Percentiles rank a stretch among this genome's conserved stretches.
Conservation (phyloP, 805 yeast genomes). For the Kuraishia capsulata region DNA sequence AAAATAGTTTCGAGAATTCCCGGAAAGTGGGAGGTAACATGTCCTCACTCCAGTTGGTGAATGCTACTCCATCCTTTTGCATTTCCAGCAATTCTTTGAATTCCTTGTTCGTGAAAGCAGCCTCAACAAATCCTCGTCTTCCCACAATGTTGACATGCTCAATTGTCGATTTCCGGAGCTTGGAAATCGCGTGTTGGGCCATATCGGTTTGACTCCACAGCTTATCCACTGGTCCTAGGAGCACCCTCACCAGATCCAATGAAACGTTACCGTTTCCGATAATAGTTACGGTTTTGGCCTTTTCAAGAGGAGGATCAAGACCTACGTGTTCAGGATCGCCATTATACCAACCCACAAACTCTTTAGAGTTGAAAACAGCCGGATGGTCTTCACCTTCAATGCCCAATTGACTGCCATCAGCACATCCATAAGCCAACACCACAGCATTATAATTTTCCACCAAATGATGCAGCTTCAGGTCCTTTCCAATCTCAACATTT, state of each 20-base stretch:
- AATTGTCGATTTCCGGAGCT: constrained; percentile 46
- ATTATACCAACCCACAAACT: constrained; percentile 95
- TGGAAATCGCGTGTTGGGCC: constrained; percentile 44
- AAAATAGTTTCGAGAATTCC: constrained; percentile 20
- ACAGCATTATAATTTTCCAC: constrained; percentile 58
- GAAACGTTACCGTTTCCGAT: constrained; percentile 99
- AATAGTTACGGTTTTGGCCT: constrained; percentile 59
- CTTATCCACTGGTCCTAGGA: constrained; percentile 43
- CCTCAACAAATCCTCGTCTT: constrained; percentile 75
- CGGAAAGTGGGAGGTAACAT: constrained; percentile 20
- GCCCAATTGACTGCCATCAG: constrained; percentile 40
- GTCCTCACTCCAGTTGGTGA: constrained; percentile 37
- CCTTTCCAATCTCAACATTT: constrained; percentile 59
- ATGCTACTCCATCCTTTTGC: constrained; percentile 32
- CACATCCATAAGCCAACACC: constrained; percentile 77
- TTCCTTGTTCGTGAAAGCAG: constrained; percentile 90
- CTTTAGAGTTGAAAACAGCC: constrained; percentile 73
- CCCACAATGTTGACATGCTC: constrained; percentile 66
- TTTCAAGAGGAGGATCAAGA: constrained; percentile 47
- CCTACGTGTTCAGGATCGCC: constrained; percentile 62
- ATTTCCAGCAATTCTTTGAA: constrained; percentile 74
- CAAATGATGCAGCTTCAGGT: constrained; percentile 42
- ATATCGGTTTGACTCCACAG: constrained; percentile 72
- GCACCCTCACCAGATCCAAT: constrained; percentile 75
- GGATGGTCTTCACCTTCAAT: constrained; percentile 52